Conservation (phyloP, 2,329 filamentous ascomycete genomes). For the Diplodia scrobiculata region DNA sequence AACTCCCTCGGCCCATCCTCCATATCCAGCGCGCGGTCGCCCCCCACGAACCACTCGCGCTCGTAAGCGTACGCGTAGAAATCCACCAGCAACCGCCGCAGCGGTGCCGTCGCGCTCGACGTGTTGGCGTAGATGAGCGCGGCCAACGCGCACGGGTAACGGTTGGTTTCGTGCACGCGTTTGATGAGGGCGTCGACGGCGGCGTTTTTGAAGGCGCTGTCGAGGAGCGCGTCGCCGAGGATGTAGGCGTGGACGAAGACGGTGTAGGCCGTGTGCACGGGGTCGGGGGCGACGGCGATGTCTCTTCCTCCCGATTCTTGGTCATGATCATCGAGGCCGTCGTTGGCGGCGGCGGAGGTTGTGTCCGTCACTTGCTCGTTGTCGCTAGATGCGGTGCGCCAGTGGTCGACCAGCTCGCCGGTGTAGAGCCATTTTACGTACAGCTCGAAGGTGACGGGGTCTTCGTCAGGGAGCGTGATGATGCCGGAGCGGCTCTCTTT, state of each 20-base stretch:
- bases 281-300: too few relatives aligned
- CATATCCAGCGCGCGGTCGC: background rate
- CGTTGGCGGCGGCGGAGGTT: too few relatives aligned
- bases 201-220: too few relatives aligned
- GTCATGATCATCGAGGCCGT: too few relatives aligned
- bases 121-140: background rate
- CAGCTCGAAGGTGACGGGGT: slow-evolving; percentile 15
- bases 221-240: too few relatives aligned
- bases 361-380: too few relatives aligned
- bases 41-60: background rate
- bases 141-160: background rate
- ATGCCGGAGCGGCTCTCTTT: background rate
- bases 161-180: slow-evolving; percentile 4
- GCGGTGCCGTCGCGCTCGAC: background rate
- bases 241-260: too few relatives aligned
- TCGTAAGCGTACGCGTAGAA: background rate
- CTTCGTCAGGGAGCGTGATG: slow-evolving; percentile 6
- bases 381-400: too few relatives aligned
- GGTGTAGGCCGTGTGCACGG: too few relatives aligned
- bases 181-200: too few relatives aligned
- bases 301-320: too few relatives aligned
- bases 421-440: slow-evolving; percentile 31
- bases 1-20: background rate
- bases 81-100: background rate
- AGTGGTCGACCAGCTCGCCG: background rate